Evolutionary conservation across 225 moss, liverwort and hornwort genomes (phyloP), one percentile per base, ranked within the genome.

Genomic region (Polytrichum commune): DNA sequence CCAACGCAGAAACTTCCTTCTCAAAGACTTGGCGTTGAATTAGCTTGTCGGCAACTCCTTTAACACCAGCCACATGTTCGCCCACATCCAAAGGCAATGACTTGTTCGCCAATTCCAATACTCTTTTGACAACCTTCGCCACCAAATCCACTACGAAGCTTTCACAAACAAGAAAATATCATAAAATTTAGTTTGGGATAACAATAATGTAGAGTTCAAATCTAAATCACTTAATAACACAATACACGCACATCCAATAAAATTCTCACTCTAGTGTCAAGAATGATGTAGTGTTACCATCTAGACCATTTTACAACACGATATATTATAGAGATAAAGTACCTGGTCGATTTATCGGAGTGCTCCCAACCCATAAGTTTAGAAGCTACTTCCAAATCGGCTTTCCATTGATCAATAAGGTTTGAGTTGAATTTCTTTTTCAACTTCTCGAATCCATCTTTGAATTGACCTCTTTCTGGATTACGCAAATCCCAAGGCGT

Each of bases 301-400:
- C 22, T 24, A 58, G 5, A 24, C 6, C 58, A n/a, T 20, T 6
- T 58, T 0, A 8, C 8, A 23, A 22, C 20, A 20, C 7, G 0
- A 58, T 58, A 24, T 22, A 22, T 22, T 6, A 19, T 19, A 9
- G 0, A 8, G 18, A 9, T 24, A 6, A 58, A 7, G 9, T 23
- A 68, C 53, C 68, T 27, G 6, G 22, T 30, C n/a, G 7, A 29
- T 29, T 20, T 13, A 32, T 65, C 2, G 19, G 33, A 19, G 33
- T 65, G 5, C 32, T 65, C 65, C 65, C 65, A 33, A 65, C 65
- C 65, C 29, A 5, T 29, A 18, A 65, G 27, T 19, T 7, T 65
- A 2, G 65, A 65, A 10, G 19, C 65, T n/a, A 10, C n/a, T n/a
- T 65, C 65, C 65, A 65, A 65, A 65, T 65, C 8, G 19, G 22